phyloP scores from a whole-genome alignment of 2,329 filamentous ascomycete species.

The Pseudocercospora fijiensis region DNA sequence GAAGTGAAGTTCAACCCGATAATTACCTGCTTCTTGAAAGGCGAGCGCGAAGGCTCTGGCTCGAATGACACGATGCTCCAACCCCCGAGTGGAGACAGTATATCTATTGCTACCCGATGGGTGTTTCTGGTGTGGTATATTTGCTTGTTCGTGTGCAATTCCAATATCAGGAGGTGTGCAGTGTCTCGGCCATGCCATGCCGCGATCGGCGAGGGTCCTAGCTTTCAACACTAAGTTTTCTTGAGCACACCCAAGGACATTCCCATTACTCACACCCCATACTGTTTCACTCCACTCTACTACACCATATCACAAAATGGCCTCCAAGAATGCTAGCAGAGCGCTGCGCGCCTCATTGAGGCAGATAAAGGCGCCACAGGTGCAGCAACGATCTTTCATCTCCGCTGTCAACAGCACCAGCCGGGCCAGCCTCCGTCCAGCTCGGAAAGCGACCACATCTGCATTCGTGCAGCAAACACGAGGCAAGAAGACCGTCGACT shows the following conservation, averaged over 20 bases:
- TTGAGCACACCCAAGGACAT: neutral
- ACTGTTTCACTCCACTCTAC: constrained; percentile 4
- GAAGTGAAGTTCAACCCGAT: neutral
- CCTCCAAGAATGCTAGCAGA: constrained; percentile 69
- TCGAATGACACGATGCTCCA: neutral
- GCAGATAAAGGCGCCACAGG: constrained; percentile 53
- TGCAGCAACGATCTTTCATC: constrained; percentile 59
- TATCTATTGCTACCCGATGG: neutral
- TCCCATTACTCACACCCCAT: constrained; percentile 6
- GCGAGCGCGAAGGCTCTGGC: neutral
- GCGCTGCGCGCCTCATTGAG: constrained; percentile 59
- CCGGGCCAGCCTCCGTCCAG: constrained; percentile 45
- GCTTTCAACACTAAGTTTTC: constrained; percentile 3
- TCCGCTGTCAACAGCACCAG: constrained; percentile 54
- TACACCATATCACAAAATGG: constrained; percentile 56
- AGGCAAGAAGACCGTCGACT: constrained; percentile 98
- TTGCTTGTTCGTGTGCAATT: neutral
- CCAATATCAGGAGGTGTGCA: neutral
- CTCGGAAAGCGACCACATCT: constrained; percentile 48
- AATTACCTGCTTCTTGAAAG: neutral
- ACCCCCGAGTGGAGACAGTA: neutral
- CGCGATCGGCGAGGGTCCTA: neutral
- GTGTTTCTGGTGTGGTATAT: neutral
- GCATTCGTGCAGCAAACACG: constrained; percentile 63
- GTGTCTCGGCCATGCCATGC: neutral